Percentiles rank a stretch among this genome's conserved stretches.
These are phyloP conservation scores for Pugionium cornutum DNA, from an alignment of 345 rosid genomes.

Conservation along the genomic window DNA sequence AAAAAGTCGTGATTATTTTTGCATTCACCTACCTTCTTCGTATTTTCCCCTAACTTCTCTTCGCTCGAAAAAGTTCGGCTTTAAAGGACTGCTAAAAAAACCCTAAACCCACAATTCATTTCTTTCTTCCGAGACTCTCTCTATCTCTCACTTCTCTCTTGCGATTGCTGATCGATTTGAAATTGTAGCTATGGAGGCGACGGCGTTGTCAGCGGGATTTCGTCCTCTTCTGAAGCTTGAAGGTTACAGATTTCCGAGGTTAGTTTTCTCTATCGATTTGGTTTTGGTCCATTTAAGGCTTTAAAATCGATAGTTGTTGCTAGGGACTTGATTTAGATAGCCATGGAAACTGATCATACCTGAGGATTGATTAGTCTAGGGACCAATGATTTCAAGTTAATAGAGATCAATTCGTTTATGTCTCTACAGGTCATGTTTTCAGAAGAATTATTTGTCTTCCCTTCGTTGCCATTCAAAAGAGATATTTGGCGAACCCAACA, in stretches of 20 bases:
- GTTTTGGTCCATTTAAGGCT: neutral
- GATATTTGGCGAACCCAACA: constrained; percentile 22
- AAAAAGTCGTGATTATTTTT: constrained; percentile 27
- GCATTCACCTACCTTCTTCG: constrained; percentile 37
- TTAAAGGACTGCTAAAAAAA: constrained; percentile 20
- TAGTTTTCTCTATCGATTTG: constrained; percentile 18
- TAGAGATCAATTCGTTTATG: constrained; percentile 22
- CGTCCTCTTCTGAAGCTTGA: constrained; percentile 30
- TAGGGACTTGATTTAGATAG: neutral
- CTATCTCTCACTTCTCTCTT: neutral
- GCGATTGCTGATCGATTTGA: constrained; percentile 2
- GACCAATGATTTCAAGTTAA: neutral
- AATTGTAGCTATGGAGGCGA: constrained; percentile 30
- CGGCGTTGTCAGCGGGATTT: constrained; percentile 33
- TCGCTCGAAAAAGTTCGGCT: neutral
- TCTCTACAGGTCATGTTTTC: constrained; percentile 37
- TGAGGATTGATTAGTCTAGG: neutral
- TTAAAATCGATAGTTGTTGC: constrained; percentile 6
- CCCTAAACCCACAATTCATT: constrained; percentile 31
- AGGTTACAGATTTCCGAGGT: constrained; percentile 31
- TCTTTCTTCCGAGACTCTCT: neutral
- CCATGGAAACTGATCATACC: neutral
- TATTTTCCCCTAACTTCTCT: constrained; percentile 13
- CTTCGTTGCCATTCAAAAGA: constrained; percentile 26
- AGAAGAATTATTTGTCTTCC: constrained; percentile 22